Conservation (phyloP, 495 filamentous ascomycete genomes). For the Penicillium diatomitis region DNA sequence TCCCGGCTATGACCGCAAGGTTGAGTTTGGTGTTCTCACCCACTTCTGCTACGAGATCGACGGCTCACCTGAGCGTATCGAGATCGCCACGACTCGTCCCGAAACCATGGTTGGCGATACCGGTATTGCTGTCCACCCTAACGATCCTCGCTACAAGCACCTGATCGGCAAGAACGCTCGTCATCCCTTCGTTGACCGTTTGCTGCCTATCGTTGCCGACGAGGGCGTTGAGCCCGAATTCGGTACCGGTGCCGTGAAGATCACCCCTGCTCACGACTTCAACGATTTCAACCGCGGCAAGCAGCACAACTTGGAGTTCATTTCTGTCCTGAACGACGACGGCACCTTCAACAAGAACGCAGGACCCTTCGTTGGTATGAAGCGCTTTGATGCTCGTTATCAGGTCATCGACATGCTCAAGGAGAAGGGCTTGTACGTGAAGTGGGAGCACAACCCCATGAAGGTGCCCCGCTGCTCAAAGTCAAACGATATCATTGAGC, state of each 20-base stretch:
- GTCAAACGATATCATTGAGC: constrained; percentile 76
- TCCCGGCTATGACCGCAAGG: constrained; percentile 55
- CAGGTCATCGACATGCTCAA: constrained; percentile 59
- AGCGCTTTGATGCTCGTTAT: constrained; percentile 71
- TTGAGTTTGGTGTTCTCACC: constrained; percentile 64
- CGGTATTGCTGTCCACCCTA: constrained; percentile 68
- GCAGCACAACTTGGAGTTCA: constrained; percentile 50
- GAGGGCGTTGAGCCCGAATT: constrained; percentile 63
- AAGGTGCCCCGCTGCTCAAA: constrained; percentile 64
- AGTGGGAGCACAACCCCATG: constrained; percentile 73
- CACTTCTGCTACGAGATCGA: constrained; percentile 66
- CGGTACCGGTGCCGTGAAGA: constrained; percentile 72
- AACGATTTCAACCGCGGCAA: constrained; percentile 69
- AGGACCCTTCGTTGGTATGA: constrained; percentile 56
- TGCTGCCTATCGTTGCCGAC: constrained; percentile 63
- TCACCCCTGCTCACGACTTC: constrained; percentile 70
- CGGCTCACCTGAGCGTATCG: constrained; percentile 53
- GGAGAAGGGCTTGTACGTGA: constrained; percentile 61
- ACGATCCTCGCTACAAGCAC: constrained; percentile 54
- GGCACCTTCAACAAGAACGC: constrained; percentile 57
- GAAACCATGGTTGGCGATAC: constrained; percentile 80
- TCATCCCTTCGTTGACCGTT: constrained; percentile 61
- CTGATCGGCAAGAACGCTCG: constrained; percentile 60
- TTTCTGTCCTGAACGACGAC: constrained; percentile 45
- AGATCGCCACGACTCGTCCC: constrained; percentile 69